A percentile compares a stretch with the other conserved stretches of the same genome.
Conservation (phyloP, 352 stramenopile species). For the Phytophthora brassicae region DNA sequence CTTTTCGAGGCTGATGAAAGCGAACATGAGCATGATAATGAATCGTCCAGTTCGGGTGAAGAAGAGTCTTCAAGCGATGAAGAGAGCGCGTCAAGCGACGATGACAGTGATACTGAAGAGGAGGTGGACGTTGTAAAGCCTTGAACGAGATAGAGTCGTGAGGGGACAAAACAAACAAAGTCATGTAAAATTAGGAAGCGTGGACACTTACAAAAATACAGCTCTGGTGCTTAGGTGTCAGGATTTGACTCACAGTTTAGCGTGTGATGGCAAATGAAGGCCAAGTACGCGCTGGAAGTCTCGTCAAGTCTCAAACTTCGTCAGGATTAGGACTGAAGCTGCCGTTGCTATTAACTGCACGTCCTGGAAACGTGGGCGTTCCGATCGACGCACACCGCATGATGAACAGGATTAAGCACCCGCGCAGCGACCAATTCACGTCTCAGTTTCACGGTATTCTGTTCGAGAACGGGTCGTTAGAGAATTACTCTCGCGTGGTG, state of each 20-base stretch:
- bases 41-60: slow-evolving; percentile 27
- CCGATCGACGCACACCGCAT: slow-evolving; percentile 73
- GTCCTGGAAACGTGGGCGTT: slow-evolving; percentile 72
- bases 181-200: slow-evolving; percentile 40
- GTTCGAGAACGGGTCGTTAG: slow-evolving; percentile 69
- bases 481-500: slow-evolving; percentile 67
- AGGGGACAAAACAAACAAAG: slow-evolving; percentile 7
- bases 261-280: slow-evolving; percentile 24
- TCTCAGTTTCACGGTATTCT: slow-evolving; percentile 62
- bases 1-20: slow-evolving; percentile 42
- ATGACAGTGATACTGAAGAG: slow-evolving; percentile 6
- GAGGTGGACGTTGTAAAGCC: slow-evolving; percentile 1
- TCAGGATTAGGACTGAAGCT: slow-evolving; percentile 30
- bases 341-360: slow-evolving; percentile 51
- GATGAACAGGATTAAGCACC: slow-evolving; percentile 59
- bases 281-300: slow-evolving; percentile 14
- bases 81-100: slow-evolving; percentile 12
- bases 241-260: slow-evolving; percentile 11
- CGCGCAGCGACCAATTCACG: slow-evolving; percentile 66
- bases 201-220: slow-evolving; percentile 33
- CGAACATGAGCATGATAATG: slow-evolving; percentile 20
- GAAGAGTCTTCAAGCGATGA: too few relatives aligned
- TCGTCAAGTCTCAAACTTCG: slow-evolving; percentile 3
- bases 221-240: slow-evolving; percentile 1
- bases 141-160: slow-evolving; percentile 5